These are phyloP conservation scores for Pichia sporocuriosa DNA, from an alignment of 805 yeast species.

Conservation along the genomic window DNA sequence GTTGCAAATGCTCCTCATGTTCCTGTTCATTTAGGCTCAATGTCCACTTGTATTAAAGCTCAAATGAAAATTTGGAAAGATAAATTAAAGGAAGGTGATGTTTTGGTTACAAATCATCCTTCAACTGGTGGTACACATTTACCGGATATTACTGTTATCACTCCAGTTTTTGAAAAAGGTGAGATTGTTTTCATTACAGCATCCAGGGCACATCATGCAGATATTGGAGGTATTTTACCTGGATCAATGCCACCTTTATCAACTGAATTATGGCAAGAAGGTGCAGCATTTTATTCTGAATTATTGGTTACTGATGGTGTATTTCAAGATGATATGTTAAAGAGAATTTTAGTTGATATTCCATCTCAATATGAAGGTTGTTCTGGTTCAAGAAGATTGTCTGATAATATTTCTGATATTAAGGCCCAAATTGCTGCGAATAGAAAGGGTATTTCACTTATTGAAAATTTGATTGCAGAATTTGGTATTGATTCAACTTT, in stretches of 20 bases:
- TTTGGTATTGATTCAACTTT: constrained; percentile 53
- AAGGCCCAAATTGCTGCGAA: constrained; percentile 88
- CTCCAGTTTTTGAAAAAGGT: constrained; percentile 69
- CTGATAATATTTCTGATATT: constrained; percentile 77
- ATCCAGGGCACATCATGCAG: constrained; percentile 93
- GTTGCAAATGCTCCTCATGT: constrained; percentile 87
- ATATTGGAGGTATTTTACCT: constrained; percentile 86
- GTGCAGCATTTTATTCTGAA: constrained; percentile 79
- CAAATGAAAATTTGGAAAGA: constrained; percentile 62
- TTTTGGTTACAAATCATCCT: constrained; percentile 72
- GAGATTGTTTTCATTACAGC: constrained; percentile 79
- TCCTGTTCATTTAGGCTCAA: constrained; percentile 81
- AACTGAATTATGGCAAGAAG: constrained; percentile 78
- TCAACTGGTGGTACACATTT: constrained; percentile 80
- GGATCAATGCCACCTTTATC: constrained; percentile 95
- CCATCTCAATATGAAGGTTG: constrained; percentile 83
- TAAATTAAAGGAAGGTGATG: constrained; percentile 64
- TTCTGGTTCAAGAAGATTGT: constrained; percentile 77
- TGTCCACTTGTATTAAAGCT: constrained; percentile 69
- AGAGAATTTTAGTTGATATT: constrained; percentile 48
- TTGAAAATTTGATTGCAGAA: constrained; percentile 55
- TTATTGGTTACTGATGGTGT: constrained; percentile 64
- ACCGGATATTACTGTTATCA: constrained; percentile 86
- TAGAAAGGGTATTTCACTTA: constrained; percentile 68
- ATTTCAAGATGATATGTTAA: constrained; percentile 68